phyloP scores from a whole-genome alignment of 2,329 filamentous ascomycete species.

The Aureobasidium sp. region DNA sequence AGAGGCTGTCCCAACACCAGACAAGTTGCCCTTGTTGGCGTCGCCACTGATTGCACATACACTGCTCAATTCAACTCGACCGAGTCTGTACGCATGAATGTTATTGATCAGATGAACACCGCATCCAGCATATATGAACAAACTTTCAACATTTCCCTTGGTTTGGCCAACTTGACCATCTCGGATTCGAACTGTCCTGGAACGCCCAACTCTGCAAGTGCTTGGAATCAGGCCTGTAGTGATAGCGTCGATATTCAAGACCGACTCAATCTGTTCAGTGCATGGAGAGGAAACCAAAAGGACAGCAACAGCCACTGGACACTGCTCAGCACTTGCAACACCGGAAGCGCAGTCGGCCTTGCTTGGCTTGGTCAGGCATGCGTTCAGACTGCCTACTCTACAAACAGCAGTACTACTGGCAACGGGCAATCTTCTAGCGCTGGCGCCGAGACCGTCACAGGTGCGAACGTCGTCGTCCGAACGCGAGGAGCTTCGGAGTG shows the following conservation, averaged over 20 bases:
- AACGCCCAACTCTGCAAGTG: conserved; percentile 56
- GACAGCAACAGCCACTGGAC: conserved; percentile 94
- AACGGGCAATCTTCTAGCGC: conserved; percentile 31
- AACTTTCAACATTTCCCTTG: conserved; percentile 91
- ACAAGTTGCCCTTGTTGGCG: conserved; percentile 83
- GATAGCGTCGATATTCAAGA: conserved; percentile 57
- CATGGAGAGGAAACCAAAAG: conserved; percentile 70
- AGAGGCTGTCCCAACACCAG: conserved; percentile 82
- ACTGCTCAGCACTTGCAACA: conserved; percentile 73
- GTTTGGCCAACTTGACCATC: conserved; percentile 77
- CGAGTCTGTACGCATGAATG: conserved; percentile 60
- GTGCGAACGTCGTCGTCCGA: conserved; percentile 81
- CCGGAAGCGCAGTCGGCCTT: conserved; percentile 77
- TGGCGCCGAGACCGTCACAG: conserved; percentile 65
- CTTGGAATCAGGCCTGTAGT: conserved; percentile 78
- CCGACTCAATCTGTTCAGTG: conserved; percentile 79
- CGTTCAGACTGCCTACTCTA: conserved; percentile 47
- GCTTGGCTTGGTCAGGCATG: conserved; percentile 92
- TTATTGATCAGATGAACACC: conserved; percentile 77
- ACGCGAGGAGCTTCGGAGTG: conserved; percentile 66
- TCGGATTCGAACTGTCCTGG: conserved; percentile 68
- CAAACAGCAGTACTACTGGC: conserved; percentile 35
- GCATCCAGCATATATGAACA: conserved; percentile 84
- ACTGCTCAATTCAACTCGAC: conserved; percentile 62
- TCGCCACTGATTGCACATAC: conserved; percentile 91